Evolutionary conservation across 2,329 filamentous ascomycete species (phyloP).

Genomic region (Emmonsiellopsis sp.): DNA sequence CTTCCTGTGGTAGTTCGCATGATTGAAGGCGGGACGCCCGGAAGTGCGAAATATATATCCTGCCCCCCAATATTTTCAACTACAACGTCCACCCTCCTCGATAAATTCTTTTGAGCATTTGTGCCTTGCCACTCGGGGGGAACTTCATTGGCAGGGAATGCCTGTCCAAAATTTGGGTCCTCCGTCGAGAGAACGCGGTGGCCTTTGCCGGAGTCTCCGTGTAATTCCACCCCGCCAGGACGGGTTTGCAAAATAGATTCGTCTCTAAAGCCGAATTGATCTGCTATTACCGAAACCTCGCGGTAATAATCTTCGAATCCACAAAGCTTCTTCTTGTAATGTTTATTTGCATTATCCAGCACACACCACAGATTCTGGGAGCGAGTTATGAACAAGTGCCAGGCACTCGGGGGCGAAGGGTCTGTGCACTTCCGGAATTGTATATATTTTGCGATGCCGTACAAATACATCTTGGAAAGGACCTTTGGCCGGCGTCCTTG

Average conservation of each 20-base stretch:
- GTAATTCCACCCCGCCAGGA: neutral
- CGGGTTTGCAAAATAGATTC: neutral
- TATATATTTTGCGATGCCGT: neutral
- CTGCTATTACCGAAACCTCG: neutral
- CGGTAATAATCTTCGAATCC: neutral
- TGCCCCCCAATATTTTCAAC: too few species aligned
- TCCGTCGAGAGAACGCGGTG: too few species aligned
- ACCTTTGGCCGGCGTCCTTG: neutral
- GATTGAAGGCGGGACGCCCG: too few species aligned
- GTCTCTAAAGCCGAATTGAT: neutral
- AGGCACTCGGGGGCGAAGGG: neutral
- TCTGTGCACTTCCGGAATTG: too few species aligned
- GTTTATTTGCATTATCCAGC: neutral
- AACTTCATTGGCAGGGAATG: too few species aligned
- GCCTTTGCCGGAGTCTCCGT: neutral
- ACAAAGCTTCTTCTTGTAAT: neutral
- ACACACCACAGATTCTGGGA: neutral
- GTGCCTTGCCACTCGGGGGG: too few species aligned
- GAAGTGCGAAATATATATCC: too few species aligned
- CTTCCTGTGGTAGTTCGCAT: too few species aligned
- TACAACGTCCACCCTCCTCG: too few species aligned
- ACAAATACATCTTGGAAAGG: neutral
- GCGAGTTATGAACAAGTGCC: neutral
- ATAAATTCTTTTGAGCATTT: too few species aligned
- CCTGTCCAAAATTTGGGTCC: too few species aligned